phyloP scores from a whole-genome alignment of 768 basidiomycete genomes.

The Calocybe gangraenosa region DNA sequence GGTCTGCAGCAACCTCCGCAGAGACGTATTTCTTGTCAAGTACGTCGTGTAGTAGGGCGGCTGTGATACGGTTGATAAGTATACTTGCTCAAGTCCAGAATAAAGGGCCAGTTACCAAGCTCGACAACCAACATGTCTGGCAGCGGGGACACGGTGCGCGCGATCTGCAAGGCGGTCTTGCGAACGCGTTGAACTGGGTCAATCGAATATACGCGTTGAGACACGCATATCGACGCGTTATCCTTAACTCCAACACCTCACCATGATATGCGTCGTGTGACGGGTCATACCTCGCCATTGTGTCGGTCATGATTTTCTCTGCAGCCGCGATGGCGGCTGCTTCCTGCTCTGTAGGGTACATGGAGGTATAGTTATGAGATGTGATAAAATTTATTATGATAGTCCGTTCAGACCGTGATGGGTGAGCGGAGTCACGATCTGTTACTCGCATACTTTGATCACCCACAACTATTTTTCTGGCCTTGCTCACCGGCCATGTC shows the following conservation, averaged over 20 bases:
- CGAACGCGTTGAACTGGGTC: slow-evolving; percentile 75
- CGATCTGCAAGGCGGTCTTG: slow-evolving; percentile 68
- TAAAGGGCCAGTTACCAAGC: slow-evolving; percentile 32
- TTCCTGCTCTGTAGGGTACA: slow-evolving; percentile 56
- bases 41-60: slow-evolving; percentile 86
- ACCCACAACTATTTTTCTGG: neutral
- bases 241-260: slow-evolving; percentile 24
- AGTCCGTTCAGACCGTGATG: slow-evolving; percentile 1
- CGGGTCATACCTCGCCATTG: slow-evolving; percentile 75
- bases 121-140: slow-evolving; percentile 78
- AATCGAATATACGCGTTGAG: slow-evolving; percentile 4
- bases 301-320: slow-evolving; percentile 65
- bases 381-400: neutral
- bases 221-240: slow-evolving; percentile 4
- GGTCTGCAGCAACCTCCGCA: slow-evolving; percentile 49
- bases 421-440: neutral
- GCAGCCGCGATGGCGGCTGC: slow-evolving; percentile 49
- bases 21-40: slow-evolving; percentile 83
- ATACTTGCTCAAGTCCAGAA: neutral
- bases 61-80: slow-evolving; percentile 22
- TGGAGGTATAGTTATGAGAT: slow-evolving; percentile 7
- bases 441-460: too few relatives aligned
- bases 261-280: slow-evolving; percentile 81
- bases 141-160: slow-evolving; percentile 38
- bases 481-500: slow-evolving; percentile 20